Evolutionary conservation across 2,329 filamentous ascomycete genomes (phyloP), one percentile per base, ranked within the genome.

Genomic region (Talaromyces sp.): DNA sequence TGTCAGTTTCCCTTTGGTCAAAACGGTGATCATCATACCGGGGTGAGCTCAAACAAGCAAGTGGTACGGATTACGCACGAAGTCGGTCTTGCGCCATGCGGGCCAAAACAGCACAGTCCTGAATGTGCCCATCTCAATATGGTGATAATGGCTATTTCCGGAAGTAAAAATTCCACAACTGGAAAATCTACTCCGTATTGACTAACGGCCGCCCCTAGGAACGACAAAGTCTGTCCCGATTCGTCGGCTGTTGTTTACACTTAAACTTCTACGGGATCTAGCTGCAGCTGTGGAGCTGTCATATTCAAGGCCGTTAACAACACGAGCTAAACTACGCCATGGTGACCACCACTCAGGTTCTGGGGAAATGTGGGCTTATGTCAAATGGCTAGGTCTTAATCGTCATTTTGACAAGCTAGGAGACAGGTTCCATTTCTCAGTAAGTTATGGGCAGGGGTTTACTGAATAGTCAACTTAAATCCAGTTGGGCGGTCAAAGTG

Each of bases 271-370:
- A 46, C 18, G 25, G 25, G 28, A 25, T 28, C 23, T 58, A 35
- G 39, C 40, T 23, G 56, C 40, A 48, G 40, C 28, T 58, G 39
- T 37, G 56, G 56, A 58, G 9, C 56, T 58, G 40, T 23, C 56
- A 35, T 14, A 35, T 23, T 25, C n/a, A 54, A 33, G 21, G n/a
- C 25, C 46, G 46, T 48, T 50, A 28, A n/a, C 5, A 16, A 25
- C 40, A 58, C 39, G 56, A 31, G 28, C 28, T 58, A 35, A 44
- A 35, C 18, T 33, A 31, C 18, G 50, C 50, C 31, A 52, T 35
- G 12, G 25, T 8, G 33, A 33, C 48, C 48, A 18, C 28, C 23
- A 50, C 23, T 35, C 50, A 35, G 50, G 21, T 37, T 21, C 31
- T 37, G 31, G 50, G 50, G 31, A 21, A 54, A 35, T 54, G 50